A percentile compares a stretch with the other conserved stretches of the same genome.
These are phyloP conservation scores for Uncinocarpus reesii DNA, from an alignment of 2,329 filamentous ascomycete genomes.

Conservation along the genomic window DNA sequence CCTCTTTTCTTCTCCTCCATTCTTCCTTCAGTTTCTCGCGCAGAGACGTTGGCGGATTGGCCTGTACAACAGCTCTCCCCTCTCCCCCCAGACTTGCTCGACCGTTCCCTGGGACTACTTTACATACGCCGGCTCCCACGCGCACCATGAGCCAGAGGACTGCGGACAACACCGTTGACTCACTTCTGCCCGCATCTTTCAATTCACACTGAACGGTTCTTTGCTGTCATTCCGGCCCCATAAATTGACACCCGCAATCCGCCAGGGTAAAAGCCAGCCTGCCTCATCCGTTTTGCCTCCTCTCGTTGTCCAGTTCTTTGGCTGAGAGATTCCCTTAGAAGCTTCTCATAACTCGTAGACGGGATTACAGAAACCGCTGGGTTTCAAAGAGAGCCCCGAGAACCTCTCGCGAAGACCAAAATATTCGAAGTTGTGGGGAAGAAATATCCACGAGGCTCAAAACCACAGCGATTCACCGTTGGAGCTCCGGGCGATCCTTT, in stretches of 20 bases:
- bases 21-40: constrained; percentile 17
- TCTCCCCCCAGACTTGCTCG: constrained; percentile 14
- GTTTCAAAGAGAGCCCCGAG: background rate
- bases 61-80: constrained; percentile 25
- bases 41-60: constrained; percentile 8
- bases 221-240: constrained; percentile 1
- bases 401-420: background rate
- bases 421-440: background rate
- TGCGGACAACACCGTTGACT: background rate
- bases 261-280: background rate
- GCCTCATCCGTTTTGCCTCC: background rate
- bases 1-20: constrained; percentile 17
- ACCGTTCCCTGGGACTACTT: background rate
- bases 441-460: background rate
- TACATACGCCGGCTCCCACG: background rate
- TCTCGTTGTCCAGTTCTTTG: background rate
- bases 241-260: background rate
- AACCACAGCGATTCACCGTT: background rate
- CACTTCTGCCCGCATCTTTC: background rate
- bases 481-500: background rate
- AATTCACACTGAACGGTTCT: background rate
- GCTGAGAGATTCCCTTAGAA: background rate
- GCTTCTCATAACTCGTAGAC: constrained; percentile 3
- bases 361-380: background rate
- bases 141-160: background rate